A percentile compares a stretch with the other conserved stretches of the same genome.
Evolutionary conservation across 768 basidiomycete species (phyloP).

Genomic region (Mycena sanguinolenta): DNA sequence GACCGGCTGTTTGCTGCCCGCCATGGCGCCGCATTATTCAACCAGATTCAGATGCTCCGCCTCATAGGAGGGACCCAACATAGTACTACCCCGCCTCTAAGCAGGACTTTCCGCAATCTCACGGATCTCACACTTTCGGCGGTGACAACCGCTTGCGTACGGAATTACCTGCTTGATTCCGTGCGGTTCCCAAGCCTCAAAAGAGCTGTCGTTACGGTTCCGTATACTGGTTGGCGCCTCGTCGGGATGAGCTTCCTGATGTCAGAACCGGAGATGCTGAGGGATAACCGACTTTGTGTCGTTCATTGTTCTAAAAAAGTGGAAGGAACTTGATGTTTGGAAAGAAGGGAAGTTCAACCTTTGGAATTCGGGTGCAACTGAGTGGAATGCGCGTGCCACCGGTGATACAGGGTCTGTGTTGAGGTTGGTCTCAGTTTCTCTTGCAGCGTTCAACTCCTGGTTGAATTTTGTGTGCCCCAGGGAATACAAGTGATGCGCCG

Average conservation of each 20-base stretch:
- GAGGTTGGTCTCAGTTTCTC: conserved; percentile 1
- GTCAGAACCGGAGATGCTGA: conserved; percentile 20
- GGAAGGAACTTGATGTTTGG: conserved; percentile 31
- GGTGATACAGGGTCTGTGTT: not conserved
- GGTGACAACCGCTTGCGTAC: not conserved
- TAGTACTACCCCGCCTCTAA: conserved; percentile 5
- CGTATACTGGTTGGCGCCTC: conserved; percentile 14
- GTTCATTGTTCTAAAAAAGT: conserved; percentile 28
- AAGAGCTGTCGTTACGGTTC: conserved; percentile 7
- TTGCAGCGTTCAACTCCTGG: not conserved
- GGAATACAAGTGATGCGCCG: not conserved
- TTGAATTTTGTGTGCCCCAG: conserved; percentile 1
- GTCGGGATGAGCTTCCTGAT: conserved; percentile 23
- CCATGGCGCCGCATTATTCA: conserved; percentile 15
- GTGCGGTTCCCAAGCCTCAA: conserved; percentile 10
- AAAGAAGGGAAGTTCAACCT: conserved; percentile 11
- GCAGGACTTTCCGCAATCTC: conserved; percentile 9
- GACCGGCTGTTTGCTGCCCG: conserved; percentile 17
- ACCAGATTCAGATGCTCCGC: conserved; percentile 14
- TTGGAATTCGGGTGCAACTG: conserved; percentile 25
- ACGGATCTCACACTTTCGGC: conserved; percentile 11
- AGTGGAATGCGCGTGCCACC: conserved; percentile 22
- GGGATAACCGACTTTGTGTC: conserved; percentile 15
- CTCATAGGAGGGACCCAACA: conserved; percentile 18
- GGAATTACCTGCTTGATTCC: not conserved